Percentiles rank a stretch among this genome's conserved stretches.
Evolutionary conservation across 2,329 filamentous ascomycete genomes (phyloP).

Genomic region (Venturia asperata): DNA sequence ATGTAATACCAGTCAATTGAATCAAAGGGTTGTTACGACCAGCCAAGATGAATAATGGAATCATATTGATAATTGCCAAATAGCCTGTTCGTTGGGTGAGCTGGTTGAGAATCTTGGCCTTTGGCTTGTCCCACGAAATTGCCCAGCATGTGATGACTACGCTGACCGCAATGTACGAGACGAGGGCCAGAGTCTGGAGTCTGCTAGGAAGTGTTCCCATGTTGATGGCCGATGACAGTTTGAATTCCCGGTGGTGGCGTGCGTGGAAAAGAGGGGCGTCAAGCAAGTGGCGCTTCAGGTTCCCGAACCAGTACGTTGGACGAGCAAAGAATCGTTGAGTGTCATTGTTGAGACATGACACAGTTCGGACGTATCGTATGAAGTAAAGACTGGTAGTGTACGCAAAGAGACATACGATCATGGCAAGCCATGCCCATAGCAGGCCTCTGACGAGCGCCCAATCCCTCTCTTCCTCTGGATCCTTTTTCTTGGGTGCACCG

Average conservation of each 20-base stretch:
- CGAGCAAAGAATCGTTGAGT: conserved; percentile 71
- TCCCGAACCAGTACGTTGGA: conserved; percentile 46
- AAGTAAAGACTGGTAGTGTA: conserved; percentile 46
- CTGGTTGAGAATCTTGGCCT: conserved; percentile 64
- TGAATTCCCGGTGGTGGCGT: conserved; percentile 46
- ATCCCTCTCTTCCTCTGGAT: conserved; percentile 14
- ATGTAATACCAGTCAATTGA: conserved; percentile 62
- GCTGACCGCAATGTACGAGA: conserved; percentile 44
- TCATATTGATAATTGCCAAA: conserved; percentile 68
- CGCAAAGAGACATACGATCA: conserved; percentile 7
- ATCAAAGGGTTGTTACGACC: conserved; percentile 75
- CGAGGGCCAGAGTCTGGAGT: conserved; percentile 41
- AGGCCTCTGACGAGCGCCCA: conserved; percentile 16
- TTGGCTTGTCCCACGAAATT: conserved; percentile 57
- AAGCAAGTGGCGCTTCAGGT: conserved; percentile 41
- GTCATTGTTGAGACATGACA: conserved; percentile 71
- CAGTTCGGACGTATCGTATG: conserved; percentile 61
- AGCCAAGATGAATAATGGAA: conserved; percentile 66
- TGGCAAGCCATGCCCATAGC: conserved; percentile 18
- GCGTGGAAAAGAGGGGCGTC: conserved; percentile 42
- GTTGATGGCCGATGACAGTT: conserved; percentile 42
- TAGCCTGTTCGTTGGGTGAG: conserved; percentile 61
- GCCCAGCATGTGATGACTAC: conserved; percentile 40
- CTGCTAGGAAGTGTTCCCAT: conserved; percentile 44
- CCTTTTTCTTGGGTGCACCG: background rate